Evolutionary conservation across 345 rosid species (phyloP).

Genomic region (Linum trigynum): DNA sequence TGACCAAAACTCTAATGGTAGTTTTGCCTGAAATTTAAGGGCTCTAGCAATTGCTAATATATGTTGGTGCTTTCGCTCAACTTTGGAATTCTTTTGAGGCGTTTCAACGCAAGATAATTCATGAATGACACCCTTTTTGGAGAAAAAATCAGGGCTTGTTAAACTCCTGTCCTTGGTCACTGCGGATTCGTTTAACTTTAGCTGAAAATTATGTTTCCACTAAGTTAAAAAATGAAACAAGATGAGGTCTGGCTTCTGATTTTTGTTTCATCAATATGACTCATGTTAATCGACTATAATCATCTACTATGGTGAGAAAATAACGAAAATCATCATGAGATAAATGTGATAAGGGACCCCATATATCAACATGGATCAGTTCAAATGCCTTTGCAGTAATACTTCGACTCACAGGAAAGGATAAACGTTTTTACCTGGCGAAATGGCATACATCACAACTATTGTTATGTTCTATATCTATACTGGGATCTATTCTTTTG

Average conservation of each 20-base stretch:
- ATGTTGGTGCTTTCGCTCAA: too few relatives aligned
- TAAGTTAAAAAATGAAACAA: neutral
- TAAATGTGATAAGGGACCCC: neutral
- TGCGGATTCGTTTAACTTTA: neutral
- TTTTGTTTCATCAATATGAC: neutral
- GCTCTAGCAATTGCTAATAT: too few relatives aligned
- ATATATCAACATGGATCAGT: neutral
- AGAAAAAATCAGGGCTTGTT: neutral
- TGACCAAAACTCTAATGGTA: neutral
- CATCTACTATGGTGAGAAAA: slow-evolving; percentile 4
- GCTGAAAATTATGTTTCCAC: neutral
- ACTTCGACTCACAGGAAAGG: neutral
- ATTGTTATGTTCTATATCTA: neutral
- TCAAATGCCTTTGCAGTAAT: neutral
- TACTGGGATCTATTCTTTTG: neutral
- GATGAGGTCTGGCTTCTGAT: neutral
- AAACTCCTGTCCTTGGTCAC: neutral
- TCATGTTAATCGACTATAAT: slow-evolving; percentile 1
- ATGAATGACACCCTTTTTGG: neutral
- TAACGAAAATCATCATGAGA: neutral
- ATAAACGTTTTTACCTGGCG: neutral
- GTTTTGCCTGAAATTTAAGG: neutral
- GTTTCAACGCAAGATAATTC: neutral
- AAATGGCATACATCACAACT: neutral
- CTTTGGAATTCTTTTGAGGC: too few relatives aligned